Evolutionary conservation across 2,329 filamentous ascomycete species (phyloP), one percentile per base, ranked within the genome.

Genomic region (Botryotinia narcissicola): DNA sequence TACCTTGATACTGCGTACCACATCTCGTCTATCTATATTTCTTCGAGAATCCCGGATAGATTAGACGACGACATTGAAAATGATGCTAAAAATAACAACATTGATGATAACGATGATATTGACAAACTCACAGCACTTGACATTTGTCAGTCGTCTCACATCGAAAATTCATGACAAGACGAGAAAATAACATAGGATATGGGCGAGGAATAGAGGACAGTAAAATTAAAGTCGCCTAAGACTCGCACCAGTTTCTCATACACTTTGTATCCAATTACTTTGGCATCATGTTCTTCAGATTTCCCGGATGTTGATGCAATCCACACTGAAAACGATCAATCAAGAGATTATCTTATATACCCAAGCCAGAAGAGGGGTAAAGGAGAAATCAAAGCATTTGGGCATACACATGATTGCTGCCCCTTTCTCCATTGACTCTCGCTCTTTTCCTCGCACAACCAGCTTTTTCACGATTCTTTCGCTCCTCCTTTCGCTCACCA

Each of bases 371-470:
- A 54, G 51, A 18, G 6, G 1, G 1, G 25, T 51, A 14, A 6
- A 29, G 12, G 51, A 7, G 51, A 2, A 3, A 18, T 18, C 51
- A 9, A 2, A 18, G 14, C 14, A 54, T 29, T 29, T 8, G 3
- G 3, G 16, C n/a, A 18, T 8, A 32, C n/a, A 57, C 29, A 6
- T 18, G 2, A 57, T 1, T 18, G 0, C 0, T 18, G 6, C 51
- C n/a, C 51, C 51, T 20, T 8, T 18, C 14, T 12, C 51, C n/a
- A 14, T 18, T 32, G 1, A 29, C 14, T 3, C 51, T 57, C 51
- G 25, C n/a, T 57, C 8, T 18, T 8, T 29, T 14, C n/a, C n/a
- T 29, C 12, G n/a, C 7, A 29, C 2, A 54, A 29, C 6, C 5
- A 29, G 1, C 6, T 54, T 29, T 6, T 18, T 29, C 14, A 54